phyloP scores from a whole-genome alignment of 148 eudicot species.

The Oxyria digyna region DNA sequence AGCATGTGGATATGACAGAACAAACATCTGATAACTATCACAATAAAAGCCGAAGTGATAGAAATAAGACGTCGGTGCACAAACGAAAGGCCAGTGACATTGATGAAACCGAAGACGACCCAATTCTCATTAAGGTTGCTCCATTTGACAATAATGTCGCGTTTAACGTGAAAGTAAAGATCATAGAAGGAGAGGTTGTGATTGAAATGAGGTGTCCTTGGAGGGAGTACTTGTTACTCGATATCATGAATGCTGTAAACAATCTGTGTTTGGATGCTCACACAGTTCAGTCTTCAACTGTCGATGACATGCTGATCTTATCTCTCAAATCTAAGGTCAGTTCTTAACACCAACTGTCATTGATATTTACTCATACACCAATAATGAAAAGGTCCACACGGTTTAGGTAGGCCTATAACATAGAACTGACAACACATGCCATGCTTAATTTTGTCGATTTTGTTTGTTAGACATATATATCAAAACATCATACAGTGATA shows the following conservation, averaged over 20 bases:
- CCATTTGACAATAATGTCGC: slow-evolving; percentile 10
- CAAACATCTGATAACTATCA: slow-evolving; percentile 30
- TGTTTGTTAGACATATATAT: neutral
- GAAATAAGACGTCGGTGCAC: slow-evolving; percentile 13
- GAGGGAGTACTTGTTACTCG: slow-evolving; percentile 40
- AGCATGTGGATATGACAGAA: slow-evolving; percentile 18
- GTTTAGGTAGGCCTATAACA: neutral
- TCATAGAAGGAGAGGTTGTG: slow-evolving; percentile 28
- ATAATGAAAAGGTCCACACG: neutral
- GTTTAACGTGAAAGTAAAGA: slow-evolving; percentile 21
- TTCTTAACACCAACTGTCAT: neutral
- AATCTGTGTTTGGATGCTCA: slow-evolving; percentile 36
- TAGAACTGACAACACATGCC: neutral
- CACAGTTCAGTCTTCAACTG: slow-evolving; percentile 38
- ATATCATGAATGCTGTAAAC: slow-evolving; percentile 29
- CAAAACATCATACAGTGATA: neutral
- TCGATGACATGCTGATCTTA: slow-evolving; percentile 28
- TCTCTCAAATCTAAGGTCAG: slow-evolving; percentile 46
- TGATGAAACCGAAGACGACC: slow-evolving; percentile 26
- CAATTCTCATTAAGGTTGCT: slow-evolving; percentile 5
- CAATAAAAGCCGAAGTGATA: slow-evolving; percentile 8
- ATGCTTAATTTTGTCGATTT: neutral
- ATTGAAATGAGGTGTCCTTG: slow-evolving; percentile 32
- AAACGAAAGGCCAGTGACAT: slow-evolving; percentile 37
- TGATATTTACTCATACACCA: neutral